Evolutionary conservation across 805 yeast genomes (phyloP), one percentile per base, ranked within the genome.

Genomic region (Candida bentonensis): DNA sequence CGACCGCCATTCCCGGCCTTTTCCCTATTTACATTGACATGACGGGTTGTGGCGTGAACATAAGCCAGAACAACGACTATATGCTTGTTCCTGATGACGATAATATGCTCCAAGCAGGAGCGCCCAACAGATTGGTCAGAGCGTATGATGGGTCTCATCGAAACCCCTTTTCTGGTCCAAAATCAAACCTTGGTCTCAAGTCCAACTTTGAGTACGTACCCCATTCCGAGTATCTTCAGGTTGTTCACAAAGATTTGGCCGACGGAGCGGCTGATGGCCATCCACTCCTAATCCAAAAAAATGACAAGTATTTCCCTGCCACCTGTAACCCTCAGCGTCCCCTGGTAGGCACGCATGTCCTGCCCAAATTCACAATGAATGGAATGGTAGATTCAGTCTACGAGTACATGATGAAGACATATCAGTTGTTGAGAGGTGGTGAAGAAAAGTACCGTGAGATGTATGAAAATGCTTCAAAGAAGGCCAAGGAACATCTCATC

Each of bases 371-470:
- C 20, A 30, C 36, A 30, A 30, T 30, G 36, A 30, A 30, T 30
- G 36, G 36, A 30, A 30, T 30, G 36, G 36, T 30, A 41, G 96
- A 87, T 62, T 69, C 75, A 1, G 65, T 67, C 39, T 73, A 71
- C 51, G 76, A 70, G 51, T 72, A 70, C 51, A 52, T 72, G 45
- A 63, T 73, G 42, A 75, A 75, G 55, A 65, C 69, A 53, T 67
- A 58, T 47, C 68, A 69, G 44, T 57, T 73, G 9, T 56, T 73
- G 28, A 57, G 63, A 21, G 62, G 65, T 15, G 57, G 60, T 2
- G 51, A 60, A 15, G 47, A 52, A 2, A 47, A 66, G 30, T 66
- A 64, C 47, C 43, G 42, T 9, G 33, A 49, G 15, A 52, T 57
- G 50, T 46, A 45, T 17, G 45, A 45, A 4, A 48, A 45, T 21